Base-by-base conservation (phyloP, 2,329 filamentous ascomycete species). In the Aspergillus glaucus region DNA sequence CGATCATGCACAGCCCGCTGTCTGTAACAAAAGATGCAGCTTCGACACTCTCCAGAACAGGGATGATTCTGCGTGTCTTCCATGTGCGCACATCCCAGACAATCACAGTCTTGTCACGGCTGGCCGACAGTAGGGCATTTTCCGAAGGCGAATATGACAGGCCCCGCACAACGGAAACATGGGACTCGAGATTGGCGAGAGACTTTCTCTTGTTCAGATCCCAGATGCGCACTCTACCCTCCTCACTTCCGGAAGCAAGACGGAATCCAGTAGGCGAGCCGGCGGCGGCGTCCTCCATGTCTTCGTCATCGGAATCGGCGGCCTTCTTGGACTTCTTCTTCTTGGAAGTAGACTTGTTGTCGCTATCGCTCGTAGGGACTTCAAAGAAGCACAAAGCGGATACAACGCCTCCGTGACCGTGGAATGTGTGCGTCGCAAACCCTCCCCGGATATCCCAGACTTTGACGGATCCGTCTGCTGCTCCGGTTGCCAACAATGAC, bases 381-480 rank as follows among this genome's bases (percentile, higher is more conserved):
- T 95, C 86, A 66, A 97, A 98, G 70, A 98, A 97, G 59, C 86
- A 85, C 15, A 98, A 76, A 0, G 93, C 89, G 10, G 93, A 95
- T 4, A 98, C 82, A 19, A 98, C 79, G 8, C 93, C 91, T 51
- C 90, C 90, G 49, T 95, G 92, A 1, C 91, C 91, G 58, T 92
- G 87, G 69, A 98, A 95, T 0, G 89, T 95, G 69, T 98, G 93
- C 24, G 94, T 98, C 28, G 90, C 84, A 68, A 87, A 97, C 19
- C 93, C 93, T 41, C 85, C 88, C 44, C 79, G 77, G 51, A 98
- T 89, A 70, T 98, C 93, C 92, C 92, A 98, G 46, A 98, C 85
- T 69, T 98, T 98, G 60, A 97, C 88, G 1, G 87, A 82, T 21
- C 93, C 93, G 64, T 98, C 93, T 3, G 93, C 91, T 44, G 88